Conservation (phyloP, 2,329 filamentous ascomycete species). For the Cladobotryum protrusum region DNA sequence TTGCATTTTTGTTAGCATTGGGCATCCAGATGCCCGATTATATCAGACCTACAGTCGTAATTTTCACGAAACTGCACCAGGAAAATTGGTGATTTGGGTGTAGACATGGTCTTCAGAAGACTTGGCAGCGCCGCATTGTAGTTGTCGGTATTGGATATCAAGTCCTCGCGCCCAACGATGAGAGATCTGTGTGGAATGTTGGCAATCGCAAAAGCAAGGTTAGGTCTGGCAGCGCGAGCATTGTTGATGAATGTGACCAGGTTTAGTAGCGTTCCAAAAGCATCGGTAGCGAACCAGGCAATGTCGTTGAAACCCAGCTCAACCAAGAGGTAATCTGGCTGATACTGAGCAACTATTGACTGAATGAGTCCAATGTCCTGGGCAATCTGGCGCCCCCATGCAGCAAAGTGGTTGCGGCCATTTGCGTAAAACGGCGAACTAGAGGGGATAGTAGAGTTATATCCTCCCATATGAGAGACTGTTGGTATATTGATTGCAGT, state of each 20-base stretch:
- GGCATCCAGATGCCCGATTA: background rate
- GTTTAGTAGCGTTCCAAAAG: background rate
- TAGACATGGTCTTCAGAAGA: conserved; percentile 16
- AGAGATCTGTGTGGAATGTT: conserved; percentile 23
- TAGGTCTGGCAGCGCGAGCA: conserved; percentile 23
- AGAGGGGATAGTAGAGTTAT: background rate
- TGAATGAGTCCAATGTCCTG: conserved; percentile 24
- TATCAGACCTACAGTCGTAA: conserved; percentile 18
- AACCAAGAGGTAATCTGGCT: conserved; percentile 29
- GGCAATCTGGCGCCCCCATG: conserved; percentile 28
- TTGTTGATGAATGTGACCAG: conserved; percentile 21
- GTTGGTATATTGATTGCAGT: background rate
- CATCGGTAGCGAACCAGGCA: conserved; percentile 21
- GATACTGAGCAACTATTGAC: conserved; percentile 20
- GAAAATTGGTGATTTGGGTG: conserved; percentile 21
- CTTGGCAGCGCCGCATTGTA: conserved; percentile 18
- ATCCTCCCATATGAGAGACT: background rate
- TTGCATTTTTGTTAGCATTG: background rate
- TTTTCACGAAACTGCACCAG: conserved; percentile 27
- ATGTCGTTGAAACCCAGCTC: conserved; percentile 32
- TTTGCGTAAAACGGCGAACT: background rate
- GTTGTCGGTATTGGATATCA: conserved; percentile 17
- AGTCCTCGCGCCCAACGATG: conserved; percentile 18
- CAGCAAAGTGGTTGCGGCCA: conserved; percentile 24
- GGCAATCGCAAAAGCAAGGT: conserved; percentile 23